These are phyloP conservation scores for Jamesozyma lodderae DNA, from an alignment of 805 yeast species.

Conservation along the genomic window DNA sequence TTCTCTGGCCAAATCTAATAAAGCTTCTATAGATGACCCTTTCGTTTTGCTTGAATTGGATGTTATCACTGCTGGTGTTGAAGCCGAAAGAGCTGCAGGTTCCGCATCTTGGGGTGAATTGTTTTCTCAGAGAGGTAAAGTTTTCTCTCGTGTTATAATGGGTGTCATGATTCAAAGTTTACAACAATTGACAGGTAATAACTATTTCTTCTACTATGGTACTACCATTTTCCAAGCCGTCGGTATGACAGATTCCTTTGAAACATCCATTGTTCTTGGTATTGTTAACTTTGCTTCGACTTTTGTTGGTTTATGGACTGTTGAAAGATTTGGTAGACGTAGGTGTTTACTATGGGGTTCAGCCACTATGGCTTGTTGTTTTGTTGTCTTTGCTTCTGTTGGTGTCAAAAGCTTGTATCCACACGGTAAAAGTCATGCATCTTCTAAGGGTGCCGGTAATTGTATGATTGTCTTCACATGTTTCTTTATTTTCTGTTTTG, in stretches of 20 bases:
- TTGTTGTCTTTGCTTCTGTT: slow-evolving; percentile 44
- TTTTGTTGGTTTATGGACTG: slow-evolving; percentile 40
- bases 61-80: slow-evolving; percentile 47
- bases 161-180: slow-evolving; percentile 52
- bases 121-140: slow-evolving; percentile 57
- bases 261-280: slow-evolving; percentile 51
- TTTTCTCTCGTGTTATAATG: slow-evolving; percentile 37
- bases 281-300: slow-evolving; percentile 52
- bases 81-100: slow-evolving; percentile 52
- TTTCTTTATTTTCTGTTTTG: slow-evolving; percentile 62
- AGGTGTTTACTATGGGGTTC: slow-evolving; percentile 40
- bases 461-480: slow-evolving; percentile 65
- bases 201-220: slow-evolving; percentile 60
- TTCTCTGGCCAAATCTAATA: slow-evolving; percentile 48
- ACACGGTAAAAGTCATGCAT: slow-evolving; percentile 23
- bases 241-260: slow-evolving; percentile 48
- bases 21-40: slow-evolving; percentile 37
- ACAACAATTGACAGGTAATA: slow-evolving; percentile 61
- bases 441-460: slow-evolving; percentile 47
- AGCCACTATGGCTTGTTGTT: slow-evolving; percentile 38
- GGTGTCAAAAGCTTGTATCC: slow-evolving; percentile 44
- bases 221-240: slow-evolving; percentile 53
- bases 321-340: slow-evolving; percentile 49
- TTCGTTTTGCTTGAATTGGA: slow-evolving; percentile 45
- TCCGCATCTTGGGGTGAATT: slow-evolving; percentile 56